These are phyloP conservation scores for Fusarium devonianum DNA, from an alignment of 2,329 filamentous ascomycete genomes.

Conservation along the genomic window DNA sequence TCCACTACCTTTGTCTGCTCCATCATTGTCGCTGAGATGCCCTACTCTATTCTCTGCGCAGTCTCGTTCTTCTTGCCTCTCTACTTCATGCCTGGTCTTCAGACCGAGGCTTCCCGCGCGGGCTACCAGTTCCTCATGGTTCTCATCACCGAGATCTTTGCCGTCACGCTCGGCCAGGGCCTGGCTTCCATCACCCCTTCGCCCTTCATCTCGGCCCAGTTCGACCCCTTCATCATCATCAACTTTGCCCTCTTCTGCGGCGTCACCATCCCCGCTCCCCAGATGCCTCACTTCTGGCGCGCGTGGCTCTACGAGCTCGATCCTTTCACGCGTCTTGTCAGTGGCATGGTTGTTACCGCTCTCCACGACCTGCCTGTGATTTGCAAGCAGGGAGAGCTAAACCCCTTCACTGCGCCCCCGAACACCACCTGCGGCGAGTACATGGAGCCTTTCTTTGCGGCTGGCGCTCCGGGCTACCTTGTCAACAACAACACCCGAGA, in stretches of 20 bases:
- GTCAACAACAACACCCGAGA: constrained; percentile 67
- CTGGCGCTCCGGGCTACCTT: constrained; percentile 76
- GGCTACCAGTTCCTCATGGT: constrained; percentile 90
- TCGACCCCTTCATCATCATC: constrained; percentile 85
- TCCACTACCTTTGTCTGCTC: constrained; percentile 78
- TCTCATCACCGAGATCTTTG: constrained; percentile 83
- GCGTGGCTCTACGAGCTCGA: constrained; percentile 73
- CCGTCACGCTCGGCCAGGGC: constrained; percentile 79
- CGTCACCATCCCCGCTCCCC: constrained; percentile 79
- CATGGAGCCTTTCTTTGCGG: constrained; percentile 41
- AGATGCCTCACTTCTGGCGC: constrained; percentile 80
- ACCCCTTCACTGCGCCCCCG: constrained; percentile 67
- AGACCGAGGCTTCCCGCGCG: constrained; percentile 67
- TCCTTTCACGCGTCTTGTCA: constrained; percentile 70
- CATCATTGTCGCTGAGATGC: constrained; percentile 84
- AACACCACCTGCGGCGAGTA: constrained; percentile 47
- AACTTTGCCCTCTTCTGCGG: constrained; percentile 87
- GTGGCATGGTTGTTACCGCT: constrained; percentile 70
- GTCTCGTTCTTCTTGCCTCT: constrained; percentile 82
- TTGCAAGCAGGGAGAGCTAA: constrained; percentile 63
- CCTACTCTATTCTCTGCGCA: constrained; percentile 82
- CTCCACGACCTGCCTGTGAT: constrained; percentile 60
- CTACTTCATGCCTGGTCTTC: constrained; percentile 85
- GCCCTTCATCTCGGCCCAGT: constrained; percentile 78
- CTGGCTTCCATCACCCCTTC: constrained; percentile 80